Evolutionary conservation across 2,329 filamentous ascomycete genomes (phyloP), one percentile per base, ranked within the genome.

Genomic region (Teratosphaeria destructans): DNA sequence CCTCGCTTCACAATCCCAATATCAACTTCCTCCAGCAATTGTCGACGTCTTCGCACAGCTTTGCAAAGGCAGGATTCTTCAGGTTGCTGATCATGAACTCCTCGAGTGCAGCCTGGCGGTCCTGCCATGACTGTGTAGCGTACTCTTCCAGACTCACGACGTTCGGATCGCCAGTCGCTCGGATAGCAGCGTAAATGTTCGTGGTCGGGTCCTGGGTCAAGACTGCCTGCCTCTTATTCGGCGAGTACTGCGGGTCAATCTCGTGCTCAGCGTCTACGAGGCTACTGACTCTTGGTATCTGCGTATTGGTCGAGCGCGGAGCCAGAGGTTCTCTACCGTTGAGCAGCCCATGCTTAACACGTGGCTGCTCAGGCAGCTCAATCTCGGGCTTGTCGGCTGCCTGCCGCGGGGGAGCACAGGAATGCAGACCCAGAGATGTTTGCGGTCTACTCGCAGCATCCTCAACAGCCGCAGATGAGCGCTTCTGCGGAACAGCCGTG

Each of bases 21-120:
- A 73, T 75, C 57, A 79, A 72, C 43, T 75, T 73, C 60, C 73
- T 72, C 81, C 80, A 83, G 62, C 77, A 75, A 12, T 71, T 71
- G 56, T 77, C 76, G 54, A 80, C 73, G 66, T 82, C 79, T 61
- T 79, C 72, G 56, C 79, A 78, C n/a, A 83, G 68, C 19, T 73
- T 76, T 5, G 79, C 59, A 61, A 84, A 83, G 23, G 76, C 72
- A 3, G 77, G 72, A 61, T 80, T 76, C 32, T 79, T 73, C 3
- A 83, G 72, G 59, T 76, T 75, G n/a, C 75, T 73, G 43, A 78
- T 73, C 58, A 84, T 77, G 62, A 81, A 81, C 27, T 78, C 70
- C 57, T 81, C 78, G 19, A 83, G 65, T 11, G 75, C 70, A 10
- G 68, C 67, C 54, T 73, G 69, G 7, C 81, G 74, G 37, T 71